Evolutionary conservation across 1,139 yeast species (phyloP), one percentile per base, ranked within the genome.

Genomic region (Candida sanyaensis): DNA sequence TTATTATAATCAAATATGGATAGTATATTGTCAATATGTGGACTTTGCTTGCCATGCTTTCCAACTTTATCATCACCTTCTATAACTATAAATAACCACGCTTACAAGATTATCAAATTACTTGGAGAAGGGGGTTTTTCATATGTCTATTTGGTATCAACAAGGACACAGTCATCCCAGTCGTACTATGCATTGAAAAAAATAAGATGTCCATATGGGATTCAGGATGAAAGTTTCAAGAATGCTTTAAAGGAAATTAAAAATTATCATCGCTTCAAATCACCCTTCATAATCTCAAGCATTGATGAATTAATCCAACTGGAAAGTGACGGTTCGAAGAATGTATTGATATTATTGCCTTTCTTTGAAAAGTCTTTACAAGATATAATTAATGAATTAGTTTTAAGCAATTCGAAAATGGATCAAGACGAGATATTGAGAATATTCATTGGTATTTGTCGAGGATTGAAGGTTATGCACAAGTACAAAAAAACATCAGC

Each of bases 81-180:
- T 10, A 62, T 83, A 6, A 55, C 69, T n/a, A 75, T 85, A 51
- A 82, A 83, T 58, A 77, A 71, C 51, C 64, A 68, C 34, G 66
- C 64, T 40, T 83, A 81, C 63, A 72, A 66, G 53, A 86, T 92
- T n/a, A 68, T 83, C 44, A 78, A 82, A 52, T 75, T 92, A 23
- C 69, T 92, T 6, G 96, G 96, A 8, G 97, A 91, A 68, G 96
- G 96, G 1, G 96, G 96, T 6, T 88, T 88, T 61, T 85, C 96
- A 1, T 90, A 87, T 59, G 96, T 90, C n/a, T 92, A 92, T 60
- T 71, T 90, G 33, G 96, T 51, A 55, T 76, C 82, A 31, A 46
- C 33, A 23, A 64, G 69, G 48, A 24, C 37, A 24, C 71, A 64
- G 69, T 49, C 71, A 72, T 38, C 53, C 42, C 77, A 78, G 45